Conservation (phyloP, 2,329 filamentous ascomycete genomes). For the Ophiobolus disseminans region DNA sequence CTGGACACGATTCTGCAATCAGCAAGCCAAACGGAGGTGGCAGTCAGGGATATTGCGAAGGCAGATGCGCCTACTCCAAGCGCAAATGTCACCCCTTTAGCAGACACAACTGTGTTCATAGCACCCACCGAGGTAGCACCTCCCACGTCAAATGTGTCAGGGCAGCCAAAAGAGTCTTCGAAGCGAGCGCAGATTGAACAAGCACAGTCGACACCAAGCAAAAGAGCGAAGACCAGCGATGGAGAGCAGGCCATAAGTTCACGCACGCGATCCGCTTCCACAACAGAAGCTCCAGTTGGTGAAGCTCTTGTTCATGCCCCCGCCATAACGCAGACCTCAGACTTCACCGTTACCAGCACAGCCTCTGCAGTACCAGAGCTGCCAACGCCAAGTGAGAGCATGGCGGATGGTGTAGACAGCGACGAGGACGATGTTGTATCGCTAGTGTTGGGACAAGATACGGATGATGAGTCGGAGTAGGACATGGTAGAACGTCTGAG, state of each 20-base stretch:
- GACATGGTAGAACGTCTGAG: background rate
- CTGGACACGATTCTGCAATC: conserved; percentile 25
- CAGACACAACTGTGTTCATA: too few species aligned
- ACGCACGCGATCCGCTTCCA: conserved; percentile 5
- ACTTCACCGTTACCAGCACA: conserved; percentile 23
- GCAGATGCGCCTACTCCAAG: too few species aligned
- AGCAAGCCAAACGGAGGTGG: conserved; percentile 17
- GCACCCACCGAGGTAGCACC: too few species aligned
- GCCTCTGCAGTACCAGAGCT: conserved; percentile 23
- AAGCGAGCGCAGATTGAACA: conserved; percentile 36
- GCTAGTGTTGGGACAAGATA: conserved; percentile 45
- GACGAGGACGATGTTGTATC: conserved; percentile 43
- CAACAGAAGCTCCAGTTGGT: conserved; percentile 1
- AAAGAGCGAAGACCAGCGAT: conserved; percentile 33
- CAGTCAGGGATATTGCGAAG: conserved; percentile 19
- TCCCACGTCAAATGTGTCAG: conserved; percentile 2
- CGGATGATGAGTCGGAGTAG: conserved; percentile 44
- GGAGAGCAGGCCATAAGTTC: conserved; percentile 10
- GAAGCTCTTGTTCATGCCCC: background rate
- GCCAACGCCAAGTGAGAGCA: conserved; percentile 21
- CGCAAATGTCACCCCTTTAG: too few species aligned
- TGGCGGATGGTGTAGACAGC: conserved; percentile 23
- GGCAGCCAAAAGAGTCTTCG: conserved; percentile 10
- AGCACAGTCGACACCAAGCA: conserved; percentile 33
- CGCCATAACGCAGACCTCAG: conserved; percentile 18